These are phyloP conservation scores for Candida corydali DNA, from an alignment of 805 yeast genomes.

Conservation along the genomic window DNA sequence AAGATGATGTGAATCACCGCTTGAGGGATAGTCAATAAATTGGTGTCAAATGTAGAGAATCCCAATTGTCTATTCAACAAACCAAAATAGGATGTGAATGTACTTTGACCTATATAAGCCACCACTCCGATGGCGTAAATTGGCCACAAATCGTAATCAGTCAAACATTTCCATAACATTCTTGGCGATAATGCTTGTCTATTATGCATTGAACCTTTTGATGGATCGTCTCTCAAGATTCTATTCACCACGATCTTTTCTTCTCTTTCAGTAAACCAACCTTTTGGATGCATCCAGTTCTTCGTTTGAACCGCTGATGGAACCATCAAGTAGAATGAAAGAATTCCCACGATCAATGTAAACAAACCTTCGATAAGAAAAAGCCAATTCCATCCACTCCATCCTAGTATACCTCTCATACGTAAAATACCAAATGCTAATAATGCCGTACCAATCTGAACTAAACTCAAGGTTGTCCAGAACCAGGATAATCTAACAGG, in stretches of 20 bases:
- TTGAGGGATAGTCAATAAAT: slow-evolving; percentile 21
- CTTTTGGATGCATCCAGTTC: slow-evolving; percentile 42
- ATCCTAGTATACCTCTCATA: slow-evolving; percentile 41
- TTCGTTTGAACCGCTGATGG: slow-evolving; percentile 51
- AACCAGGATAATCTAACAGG: slow-evolving; percentile 51
- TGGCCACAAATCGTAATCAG: slow-evolving; percentile 56
- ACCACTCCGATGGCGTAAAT: slow-evolving; percentile 31
- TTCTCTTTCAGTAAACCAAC: slow-evolving; percentile 48
- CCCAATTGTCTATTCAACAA: slow-evolving; percentile 16
- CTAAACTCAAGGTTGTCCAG: slow-evolving; percentile 27
- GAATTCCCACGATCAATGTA: slow-evolving; percentile 49
- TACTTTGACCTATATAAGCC: slow-evolving; percentile 18
- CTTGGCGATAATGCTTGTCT: slow-evolving; percentile 46
- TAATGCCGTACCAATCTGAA: slow-evolving; percentile 23
- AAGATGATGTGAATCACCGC: slow-evolving; percentile 29
- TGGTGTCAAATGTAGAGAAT: slow-evolving; percentile 19
- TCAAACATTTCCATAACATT: slow-evolving; percentile 35
- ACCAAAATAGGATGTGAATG: slow-evolving; percentile 13
- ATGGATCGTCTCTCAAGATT: slow-evolving; percentile 59
- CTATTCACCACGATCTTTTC: slow-evolving; percentile 56
- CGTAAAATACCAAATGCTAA: slow-evolving; percentile 50
- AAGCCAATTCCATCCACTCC: slow-evolving; percentile 61
- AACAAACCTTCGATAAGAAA: slow-evolving; percentile 60
- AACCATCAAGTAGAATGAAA: slow-evolving; percentile 45
- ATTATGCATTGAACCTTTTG: slow-evolving; percentile 60